phyloP scores from a whole-genome alignment of 1,284 basidiomycete genomes.

The Ceratobasidium sp. region DNA sequence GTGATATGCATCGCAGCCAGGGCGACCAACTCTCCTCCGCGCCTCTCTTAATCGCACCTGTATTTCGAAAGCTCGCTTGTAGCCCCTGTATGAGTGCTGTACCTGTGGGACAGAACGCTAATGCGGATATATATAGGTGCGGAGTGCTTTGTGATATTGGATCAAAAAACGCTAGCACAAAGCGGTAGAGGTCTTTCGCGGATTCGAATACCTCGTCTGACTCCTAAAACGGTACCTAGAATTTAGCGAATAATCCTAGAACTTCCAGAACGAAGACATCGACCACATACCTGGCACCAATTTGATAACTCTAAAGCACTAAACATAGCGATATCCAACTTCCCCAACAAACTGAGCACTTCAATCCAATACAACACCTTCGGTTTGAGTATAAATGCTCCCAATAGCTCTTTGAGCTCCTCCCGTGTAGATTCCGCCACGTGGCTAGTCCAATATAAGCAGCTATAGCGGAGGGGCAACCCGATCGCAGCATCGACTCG shows the following conservation, averaged over 20 bases:
- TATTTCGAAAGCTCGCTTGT: not conserved
- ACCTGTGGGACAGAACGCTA: constrained; percentile 3
- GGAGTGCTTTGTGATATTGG: constrained; percentile 29
- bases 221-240: not conserved
- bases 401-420: not conserved
- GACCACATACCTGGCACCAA: constrained; percentile 26
- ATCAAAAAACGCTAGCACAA: constrained; percentile 27
- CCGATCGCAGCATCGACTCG: not conserved
- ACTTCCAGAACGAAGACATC: too few species aligned
- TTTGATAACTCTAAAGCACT: not conserved
- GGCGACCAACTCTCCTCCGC: not conserved
- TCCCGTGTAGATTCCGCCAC: not conserved
- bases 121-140: constrained; percentile 44
- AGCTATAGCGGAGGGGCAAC: constrained; percentile 6
- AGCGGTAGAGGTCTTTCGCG: constrained; percentile 20
- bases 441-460: constrained; percentile 28
- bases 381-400: not conserved
- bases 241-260: too few species aligned
- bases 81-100: not conserved
- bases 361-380: constrained; percentile 40
- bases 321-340: not conserved
- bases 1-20: constrained; percentile 18
- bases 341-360: constrained; percentile 10
- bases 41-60: not conserved
- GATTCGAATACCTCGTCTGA: not conserved